These are phyloP conservation scores for Climacium dendroides DNA, from an alignment of 225 moss, liverwort and hornwort genomes.

Conservation along the genomic window DNA sequence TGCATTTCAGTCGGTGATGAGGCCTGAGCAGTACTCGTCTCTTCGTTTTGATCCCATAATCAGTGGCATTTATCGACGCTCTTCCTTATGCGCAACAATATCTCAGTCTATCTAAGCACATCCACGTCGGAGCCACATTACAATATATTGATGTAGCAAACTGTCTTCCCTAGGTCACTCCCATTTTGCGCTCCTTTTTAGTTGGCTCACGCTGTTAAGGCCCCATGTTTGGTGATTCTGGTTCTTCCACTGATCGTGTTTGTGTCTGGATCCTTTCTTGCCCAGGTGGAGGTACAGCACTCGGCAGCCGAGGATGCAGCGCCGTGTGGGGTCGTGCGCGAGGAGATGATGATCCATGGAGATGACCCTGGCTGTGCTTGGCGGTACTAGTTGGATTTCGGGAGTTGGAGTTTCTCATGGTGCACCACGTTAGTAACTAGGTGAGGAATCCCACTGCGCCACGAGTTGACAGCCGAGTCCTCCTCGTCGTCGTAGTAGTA, in stretches of 20 bases:
- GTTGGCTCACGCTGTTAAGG: neutral
- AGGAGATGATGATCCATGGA: neutral
- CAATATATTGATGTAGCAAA: too few species aligned
- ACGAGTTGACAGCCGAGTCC: neutral
- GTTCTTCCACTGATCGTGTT: neutral
- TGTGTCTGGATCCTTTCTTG: neutral
- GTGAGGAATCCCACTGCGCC: neutral
- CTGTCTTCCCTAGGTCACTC: too few species aligned
- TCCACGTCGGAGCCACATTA: neutral
- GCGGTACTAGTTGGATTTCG: neutral
- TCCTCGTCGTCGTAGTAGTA: too few species aligned
- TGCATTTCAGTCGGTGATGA: neutral
- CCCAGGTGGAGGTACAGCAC: neutral
- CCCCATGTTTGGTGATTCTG: neutral
- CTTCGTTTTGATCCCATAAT: too few species aligned
- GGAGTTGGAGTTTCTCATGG: neutral
- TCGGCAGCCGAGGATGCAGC: neutral
- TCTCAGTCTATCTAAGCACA: neutral
- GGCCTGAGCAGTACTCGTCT: neutral
- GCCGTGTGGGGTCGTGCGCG: neutral
- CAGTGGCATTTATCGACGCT: neutral
- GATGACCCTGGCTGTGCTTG: neutral
- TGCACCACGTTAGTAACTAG: neutral
- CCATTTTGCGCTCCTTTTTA: too few species aligned
- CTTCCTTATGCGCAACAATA: too few species aligned